Base-by-base conservation (phyloP, 805 yeast genomes). In the Wickerhamiella slavikovae region DNA sequence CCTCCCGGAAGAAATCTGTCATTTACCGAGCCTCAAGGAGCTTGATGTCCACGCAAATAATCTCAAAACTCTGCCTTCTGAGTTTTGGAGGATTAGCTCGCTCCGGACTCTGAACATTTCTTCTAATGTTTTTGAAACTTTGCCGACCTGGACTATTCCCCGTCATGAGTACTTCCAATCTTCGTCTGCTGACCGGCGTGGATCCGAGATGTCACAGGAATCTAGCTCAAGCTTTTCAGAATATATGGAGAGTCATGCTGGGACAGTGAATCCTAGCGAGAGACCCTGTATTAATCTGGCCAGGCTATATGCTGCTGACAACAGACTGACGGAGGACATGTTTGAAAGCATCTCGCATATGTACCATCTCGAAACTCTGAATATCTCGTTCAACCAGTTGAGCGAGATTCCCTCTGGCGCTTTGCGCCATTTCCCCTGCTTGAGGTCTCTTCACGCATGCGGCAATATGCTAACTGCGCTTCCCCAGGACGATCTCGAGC, bases 21-120 rank as follows among this genome's bases (percentile, higher is more conserved):
- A 59, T 11, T 58, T 83, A 32, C 51, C 58, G 3, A 62, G 66
- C 18, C 58, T 85, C 37, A 70, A 64, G 41, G 57, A 63, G 27
- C 56, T 85, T 32, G 94, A 85, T 48, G 52, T 80, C 25, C 94
- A 85, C 51, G 67, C 77, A 25, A 85, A 85, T 51, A 82, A 82
- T 44, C 57, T 85, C 39, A 71, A 78, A 38, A 47, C 55, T 5
- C 54, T 85, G 17, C 77, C 80, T 0, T 62, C 62, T 17, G 74
- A 68, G 14, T 60, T 77, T 20, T 77, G 83, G 75, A 54, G 62
- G 30, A 50, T 78, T 42, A 44, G 39, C 9, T 34, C 38, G n/a
- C 37, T 46, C 25, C 40, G 42, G 7, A 23, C 25, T 8, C 32
- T 48, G 18, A 45, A 48, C 32, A 33, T 48, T 8, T 40, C 49